Conservation (phyloP, 345 rosid species). For the Arabidopsis arenosa region DNA sequence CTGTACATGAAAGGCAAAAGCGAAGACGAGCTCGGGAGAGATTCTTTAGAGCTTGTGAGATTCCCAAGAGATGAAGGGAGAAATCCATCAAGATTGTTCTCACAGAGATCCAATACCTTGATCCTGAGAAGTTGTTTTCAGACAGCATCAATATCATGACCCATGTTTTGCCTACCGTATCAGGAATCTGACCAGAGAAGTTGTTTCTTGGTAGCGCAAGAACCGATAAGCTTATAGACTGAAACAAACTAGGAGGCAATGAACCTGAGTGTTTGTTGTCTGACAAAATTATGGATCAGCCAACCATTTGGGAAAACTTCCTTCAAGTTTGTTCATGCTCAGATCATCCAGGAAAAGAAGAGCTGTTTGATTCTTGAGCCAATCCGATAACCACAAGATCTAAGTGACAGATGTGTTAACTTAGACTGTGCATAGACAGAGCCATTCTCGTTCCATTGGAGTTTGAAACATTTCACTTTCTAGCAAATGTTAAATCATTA, state of each 20-base stretch:
- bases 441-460: slow-evolving; percentile 47
- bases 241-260: slow-evolving; percentile 48
- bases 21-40: background rate
- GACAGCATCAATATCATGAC: slow-evolving; percentile 18
- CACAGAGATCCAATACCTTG: background rate
- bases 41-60: too few species aligned
- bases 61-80: too few species aligned
- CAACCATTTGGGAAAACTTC: slow-evolving; percentile 51
- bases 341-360: slow-evolving; percentile 46
- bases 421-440: slow-evolving; percentile 41
- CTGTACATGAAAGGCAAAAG: background rate
- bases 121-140: slow-evolving; percentile 40
- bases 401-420: slow-evolving; percentile 47
- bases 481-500: too few species aligned
- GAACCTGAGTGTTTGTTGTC: slow-evolving; percentile 53
- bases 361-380: slow-evolving; percentile 51
- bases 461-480: slow-evolving; percentile 13
- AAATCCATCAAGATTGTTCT: too few species aligned
- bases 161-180: slow-evolving; percentile 47
- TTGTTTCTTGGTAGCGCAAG: slow-evolving; percentile 54
- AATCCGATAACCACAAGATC: slow-evolving; percentile 49
- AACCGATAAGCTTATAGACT: slow-evolving; percentile 29
- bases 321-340: slow-evolving; percentile 56
- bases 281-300: slow-evolving; percentile 49
- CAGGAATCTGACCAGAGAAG: slow-evolving; percentile 52